A percentile compares a stretch with the other conserved stretches of the same genome.
Evolutionary conservation across 2,329 filamentous ascomycete genomes (phyloP).

Genomic region (Diaporthe capsici): DNA sequence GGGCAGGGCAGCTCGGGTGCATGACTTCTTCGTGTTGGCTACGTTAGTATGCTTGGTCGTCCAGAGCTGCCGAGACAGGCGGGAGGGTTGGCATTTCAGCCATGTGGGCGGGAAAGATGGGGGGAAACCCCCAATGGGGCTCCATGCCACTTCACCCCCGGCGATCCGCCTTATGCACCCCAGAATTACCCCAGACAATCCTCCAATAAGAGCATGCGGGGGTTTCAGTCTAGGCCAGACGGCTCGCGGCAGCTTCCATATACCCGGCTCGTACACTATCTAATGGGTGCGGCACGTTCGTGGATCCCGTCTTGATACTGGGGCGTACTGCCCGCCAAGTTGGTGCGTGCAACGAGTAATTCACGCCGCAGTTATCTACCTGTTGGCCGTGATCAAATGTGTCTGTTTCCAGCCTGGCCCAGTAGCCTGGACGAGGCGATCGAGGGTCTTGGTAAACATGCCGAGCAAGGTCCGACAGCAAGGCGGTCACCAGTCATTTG

Average conservation of each 20-base stretch:
- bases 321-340: too few species aligned
- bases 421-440: not conserved
- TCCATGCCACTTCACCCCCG: constrained; percentile 13
- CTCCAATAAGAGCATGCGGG: constrained; percentile 30
- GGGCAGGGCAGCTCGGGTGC: constrained; percentile 8
- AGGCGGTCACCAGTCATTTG: constrained; percentile 11
- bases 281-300: not conserved
- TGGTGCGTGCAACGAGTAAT: not conserved
- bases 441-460: constrained; percentile 6
- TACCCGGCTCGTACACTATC: constrained; percentile 3
- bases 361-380: not conserved
- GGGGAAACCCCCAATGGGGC: not conserved
- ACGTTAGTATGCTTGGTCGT: constrained; percentile 20
- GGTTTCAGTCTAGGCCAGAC: constrained; percentile 25
- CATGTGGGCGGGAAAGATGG: constrained; percentile 8
- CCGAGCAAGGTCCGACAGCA: constrained; percentile 23
- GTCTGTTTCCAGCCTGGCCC: constrained; percentile 9
- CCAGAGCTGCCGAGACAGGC: constrained; percentile 12
- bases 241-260: constrained; percentile 22
- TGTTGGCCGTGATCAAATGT: not conserved
- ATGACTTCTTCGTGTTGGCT: constrained; percentile 16
- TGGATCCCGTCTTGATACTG: not conserved
- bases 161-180: constrained; percentile 26
- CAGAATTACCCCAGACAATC: constrained; percentile 40
- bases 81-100: constrained; percentile 14